phyloP scores from a whole-genome alignment of 345 rosid genomes.

The Lumnitzera racemosa region DNA sequence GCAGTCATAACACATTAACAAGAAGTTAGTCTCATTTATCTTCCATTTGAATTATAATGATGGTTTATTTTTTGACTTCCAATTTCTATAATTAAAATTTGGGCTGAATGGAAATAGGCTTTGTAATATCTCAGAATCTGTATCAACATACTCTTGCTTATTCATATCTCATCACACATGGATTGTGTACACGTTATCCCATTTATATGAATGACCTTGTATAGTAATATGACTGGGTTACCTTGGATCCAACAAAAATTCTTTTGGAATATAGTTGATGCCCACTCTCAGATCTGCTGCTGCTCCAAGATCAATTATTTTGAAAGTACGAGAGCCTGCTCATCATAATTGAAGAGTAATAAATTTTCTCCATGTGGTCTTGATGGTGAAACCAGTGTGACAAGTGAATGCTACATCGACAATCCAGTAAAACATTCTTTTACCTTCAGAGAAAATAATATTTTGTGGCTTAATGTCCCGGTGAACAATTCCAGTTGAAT shows the following conservation, averaged over 20 bases:
- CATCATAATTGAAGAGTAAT: background rate
- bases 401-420: background rate
- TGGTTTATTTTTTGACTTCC: too few species aligned
- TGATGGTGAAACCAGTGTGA: background rate
- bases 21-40: too few species aligned
- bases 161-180: too few species aligned
- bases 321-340: constrained; percentile 79
- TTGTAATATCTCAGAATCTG: too few species aligned
- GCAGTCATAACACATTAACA: too few species aligned
- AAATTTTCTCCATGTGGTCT: too few species aligned
- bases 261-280: constrained; percentile 93
- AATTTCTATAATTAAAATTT: too few species aligned
- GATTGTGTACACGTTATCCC: too few species aligned
- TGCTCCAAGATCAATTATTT: constrained; percentile 97
- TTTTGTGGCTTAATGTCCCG: constrained; percentile 95
- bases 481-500: constrained; percentile 93
- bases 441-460: constrained; percentile 94
- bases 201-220: too few species aligned
- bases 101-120: too few species aligned
- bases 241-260: constrained; percentile 96
- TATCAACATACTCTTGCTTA: too few species aligned
- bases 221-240: constrained; percentile 11
- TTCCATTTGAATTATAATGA: too few species aligned
- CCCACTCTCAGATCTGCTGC: constrained; percentile 96
- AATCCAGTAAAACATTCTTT: background rate